Evolutionary conservation across 2,329 filamentous ascomycete genomes (phyloP).

Genomic region (Diaporthe helianthi): DNA sequence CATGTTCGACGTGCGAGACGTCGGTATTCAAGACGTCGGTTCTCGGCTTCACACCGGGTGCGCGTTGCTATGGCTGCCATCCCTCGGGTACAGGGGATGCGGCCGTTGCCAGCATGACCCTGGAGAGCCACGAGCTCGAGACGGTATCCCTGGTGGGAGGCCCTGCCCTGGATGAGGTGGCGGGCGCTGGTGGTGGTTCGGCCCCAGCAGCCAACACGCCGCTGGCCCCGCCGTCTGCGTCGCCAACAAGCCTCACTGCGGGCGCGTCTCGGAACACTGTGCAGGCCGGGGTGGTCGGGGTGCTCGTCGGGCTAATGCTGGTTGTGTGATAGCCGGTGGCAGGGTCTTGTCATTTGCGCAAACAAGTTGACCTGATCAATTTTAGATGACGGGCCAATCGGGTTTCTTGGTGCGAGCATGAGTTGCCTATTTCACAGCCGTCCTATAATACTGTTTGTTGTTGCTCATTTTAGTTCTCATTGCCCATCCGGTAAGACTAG

Average conservation of each 20-base stretch:
- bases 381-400: conserved; percentile 3
- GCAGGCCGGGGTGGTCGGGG: neutral
- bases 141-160: conserved; percentile 8
- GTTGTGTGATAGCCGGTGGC: neutral
- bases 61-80: conserved; percentile 38
- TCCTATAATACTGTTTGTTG: neutral
- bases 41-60: conserved; percentile 38
- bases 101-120: conserved; percentile 11
- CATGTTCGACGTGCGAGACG: conserved; percentile 39
- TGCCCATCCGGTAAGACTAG: neutral
- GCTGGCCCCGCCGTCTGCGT: neutral
- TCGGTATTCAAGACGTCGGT: conserved; percentile 39
- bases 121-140: conserved; percentile 22
- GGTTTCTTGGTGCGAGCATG: neutral
- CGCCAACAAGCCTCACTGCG: conserved; percentile 24
- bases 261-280: conserved; percentile 13
- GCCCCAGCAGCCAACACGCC: neutral
- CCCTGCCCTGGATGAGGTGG: neutral
- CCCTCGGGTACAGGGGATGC: conserved; percentile 29
- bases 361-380: conserved; percentile 1
- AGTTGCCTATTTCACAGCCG: neutral
- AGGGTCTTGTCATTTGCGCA: neutral
- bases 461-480: conserved; percentile 23
- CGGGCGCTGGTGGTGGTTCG: neutral
- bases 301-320: conserved; percentile 12